These are phyloP conservation scores for Aspergillus cejpii DNA, from an alignment of 2,329 filamentous ascomycete species.

Conservation along the genomic window DNA sequence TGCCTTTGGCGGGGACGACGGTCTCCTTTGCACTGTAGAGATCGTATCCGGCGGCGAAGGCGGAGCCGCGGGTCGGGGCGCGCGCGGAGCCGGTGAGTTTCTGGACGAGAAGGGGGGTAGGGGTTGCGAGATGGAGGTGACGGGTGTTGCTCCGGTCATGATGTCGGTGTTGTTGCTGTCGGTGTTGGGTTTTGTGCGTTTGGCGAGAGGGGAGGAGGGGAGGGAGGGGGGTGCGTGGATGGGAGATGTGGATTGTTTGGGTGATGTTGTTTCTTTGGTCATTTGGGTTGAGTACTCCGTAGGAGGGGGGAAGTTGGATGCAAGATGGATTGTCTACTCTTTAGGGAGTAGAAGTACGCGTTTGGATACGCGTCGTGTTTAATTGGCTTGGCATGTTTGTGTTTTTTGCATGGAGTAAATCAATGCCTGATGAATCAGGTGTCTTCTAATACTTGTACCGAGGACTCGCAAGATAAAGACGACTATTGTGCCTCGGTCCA, in stretches of 20 bases:
- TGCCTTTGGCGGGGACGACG: slow-evolving; percentile 71
- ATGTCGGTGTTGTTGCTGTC: slow-evolving; percentile 25
- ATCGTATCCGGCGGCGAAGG: slow-evolving; percentile 89
- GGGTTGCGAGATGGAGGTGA: slow-evolving; percentile 37
- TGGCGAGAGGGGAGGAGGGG: slow-evolving; percentile 67
- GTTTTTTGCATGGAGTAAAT: slow-evolving; percentile 2
- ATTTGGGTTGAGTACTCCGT: no score
- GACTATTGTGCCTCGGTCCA: slow-evolving; percentile 7
- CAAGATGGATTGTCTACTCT: not conserved
- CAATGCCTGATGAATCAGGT: not conserved
- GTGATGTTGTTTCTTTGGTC: slow-evolving; percentile 39
- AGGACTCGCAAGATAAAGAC: no score
- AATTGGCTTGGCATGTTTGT: slow-evolving; percentile 10
- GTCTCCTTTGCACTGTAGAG: slow-evolving; percentile 71
- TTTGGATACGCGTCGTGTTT: slow-evolving; percentile 22
- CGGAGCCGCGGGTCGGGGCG: slow-evolving; percentile 80
- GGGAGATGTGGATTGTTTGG: slow-evolving; percentile 20
- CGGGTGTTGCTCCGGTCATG: slow-evolving; percentile 28
- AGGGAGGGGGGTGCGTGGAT: slow-evolving; percentile 50
- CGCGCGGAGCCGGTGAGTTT: slow-evolving; percentile 74
- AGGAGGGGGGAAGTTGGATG: slow-evolving; percentile 1
- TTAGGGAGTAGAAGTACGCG: slow-evolving; percentile 7
- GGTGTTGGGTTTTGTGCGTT: slow-evolving; percentile 63
- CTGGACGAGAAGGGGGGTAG: slow-evolving; percentile 73
- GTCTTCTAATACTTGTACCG: not conserved